A percentile compares a stretch with the other conserved stretches of the same genome.
Conservation (phyloP, 179 eudicot genomes). For the Drosera spatulata region DNA sequence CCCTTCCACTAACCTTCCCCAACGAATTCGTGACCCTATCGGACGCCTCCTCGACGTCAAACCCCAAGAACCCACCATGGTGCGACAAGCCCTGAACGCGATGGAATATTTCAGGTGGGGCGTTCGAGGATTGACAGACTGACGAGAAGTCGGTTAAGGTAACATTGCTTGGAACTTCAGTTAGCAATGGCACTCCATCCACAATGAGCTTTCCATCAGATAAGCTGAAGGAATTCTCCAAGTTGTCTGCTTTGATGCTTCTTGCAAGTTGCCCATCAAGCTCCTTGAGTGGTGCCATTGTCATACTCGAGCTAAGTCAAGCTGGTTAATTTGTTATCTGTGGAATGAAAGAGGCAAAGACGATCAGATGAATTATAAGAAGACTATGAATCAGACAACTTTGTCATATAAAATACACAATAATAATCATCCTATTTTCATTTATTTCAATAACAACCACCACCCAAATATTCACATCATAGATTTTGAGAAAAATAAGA, state of each 20-base stretch:
- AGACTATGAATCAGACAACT: too few species aligned
- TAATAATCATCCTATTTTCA: too few species aligned
- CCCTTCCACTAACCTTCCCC: slow-evolving; percentile 34
- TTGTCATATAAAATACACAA: too few species aligned
- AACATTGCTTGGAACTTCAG: slow-evolving; percentile 41
- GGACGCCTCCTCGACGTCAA: slow-evolving; percentile 24
- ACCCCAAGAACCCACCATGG: slow-evolving; percentile 53
- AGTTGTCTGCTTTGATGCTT: slow-evolving; percentile 7
- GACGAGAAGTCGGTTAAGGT: slow-evolving; percentile 34
- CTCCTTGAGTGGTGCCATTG: slow-evolving; percentile 27
- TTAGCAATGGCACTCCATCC: slow-evolving; percentile 28
- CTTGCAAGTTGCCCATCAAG: slow-evolving; percentile 5
- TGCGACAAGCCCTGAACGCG: slow-evolving; percentile 31
- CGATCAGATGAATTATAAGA: too few species aligned
- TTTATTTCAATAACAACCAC: too few species aligned
- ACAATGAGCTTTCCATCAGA: slow-evolving; percentile 32
- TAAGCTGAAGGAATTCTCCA: slow-evolving; percentile 20
- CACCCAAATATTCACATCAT: too few species aligned
- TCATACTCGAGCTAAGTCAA: too few species aligned
- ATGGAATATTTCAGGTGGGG: slow-evolving; percentile 29
- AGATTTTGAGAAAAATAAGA: too few species aligned
- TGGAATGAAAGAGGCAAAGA: too few species aligned
- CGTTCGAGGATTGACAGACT: slow-evolving; percentile 30
- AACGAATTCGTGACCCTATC: slow-evolving; percentile 34
- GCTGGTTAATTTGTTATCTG: too few species aligned